These are phyloP conservation scores for Sequoia sempervirens DNA, from an alignment of 75 land plant species.

Conservation along the genomic window DNA sequence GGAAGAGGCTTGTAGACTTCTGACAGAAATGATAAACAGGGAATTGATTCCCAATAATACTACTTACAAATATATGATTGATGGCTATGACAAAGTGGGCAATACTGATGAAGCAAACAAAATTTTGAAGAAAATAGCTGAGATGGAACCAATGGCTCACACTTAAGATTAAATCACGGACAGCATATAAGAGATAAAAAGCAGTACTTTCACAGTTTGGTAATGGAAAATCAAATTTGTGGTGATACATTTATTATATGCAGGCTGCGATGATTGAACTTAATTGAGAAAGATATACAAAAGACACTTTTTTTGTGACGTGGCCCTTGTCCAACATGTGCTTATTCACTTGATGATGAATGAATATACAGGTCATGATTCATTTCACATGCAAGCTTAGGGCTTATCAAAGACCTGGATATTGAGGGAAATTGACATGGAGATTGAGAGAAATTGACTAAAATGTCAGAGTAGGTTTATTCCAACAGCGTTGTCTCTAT, in stretches of 20 bases:
- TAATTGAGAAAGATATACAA: not conserved
- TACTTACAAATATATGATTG: constrained; percentile 11
- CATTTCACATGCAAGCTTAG: not conserved
- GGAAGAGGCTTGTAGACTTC: constrained; percentile 9
- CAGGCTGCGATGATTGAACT: not conserved
- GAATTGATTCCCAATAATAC: not conserved
- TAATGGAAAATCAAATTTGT: not conserved
- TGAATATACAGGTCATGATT: not conserved
- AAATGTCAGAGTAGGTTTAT: not conserved
- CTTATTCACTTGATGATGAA: not conserved
- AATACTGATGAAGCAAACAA: constrained; percentile 9
- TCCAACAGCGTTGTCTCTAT: not conserved
- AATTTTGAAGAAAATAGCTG: constrained; percentile 1
- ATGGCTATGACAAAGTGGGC: constrained; percentile 4
- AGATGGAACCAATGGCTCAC: not conserved
- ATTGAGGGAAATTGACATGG: not conserved
- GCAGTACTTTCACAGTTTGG: not conserved
- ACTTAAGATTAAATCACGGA: not conserved
- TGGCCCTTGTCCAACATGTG: not conserved
- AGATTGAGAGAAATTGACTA: constrained; percentile 4
- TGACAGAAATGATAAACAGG: constrained; percentile 10
- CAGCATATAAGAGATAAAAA: not conserved
- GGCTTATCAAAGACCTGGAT: not conserved
- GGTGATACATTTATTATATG: not conserved
- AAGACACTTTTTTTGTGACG: not conserved